Evolutionary conservation across 2,329 filamentous ascomycete genomes (phyloP).

Genomic region (Dothideomycetes sp.): DNA sequence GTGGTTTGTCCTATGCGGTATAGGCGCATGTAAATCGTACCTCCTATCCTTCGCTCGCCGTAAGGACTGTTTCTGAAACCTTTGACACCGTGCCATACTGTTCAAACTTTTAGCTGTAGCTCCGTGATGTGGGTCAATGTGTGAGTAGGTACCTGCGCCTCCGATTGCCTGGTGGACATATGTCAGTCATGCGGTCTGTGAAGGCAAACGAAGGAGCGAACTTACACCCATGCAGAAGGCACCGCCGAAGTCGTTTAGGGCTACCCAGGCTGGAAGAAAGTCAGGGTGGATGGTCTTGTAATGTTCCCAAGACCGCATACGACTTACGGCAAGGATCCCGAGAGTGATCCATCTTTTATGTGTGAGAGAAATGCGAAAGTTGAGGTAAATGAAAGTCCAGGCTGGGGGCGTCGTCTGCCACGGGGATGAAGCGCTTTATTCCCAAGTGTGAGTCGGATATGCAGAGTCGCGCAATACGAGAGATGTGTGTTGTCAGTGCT

Average conservation of each 20-base stretch:
- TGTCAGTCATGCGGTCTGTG: neutral
- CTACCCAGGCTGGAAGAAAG: slow-evolving; percentile 40
- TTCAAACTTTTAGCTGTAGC: slow-evolving; percentile 57
- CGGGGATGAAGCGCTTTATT: too few species aligned
- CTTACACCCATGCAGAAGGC: slow-evolving; percentile 93
- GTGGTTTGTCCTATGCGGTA: neutral
- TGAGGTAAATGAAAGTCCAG: neutral
- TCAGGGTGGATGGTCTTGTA: neutral
- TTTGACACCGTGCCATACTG: slow-evolving; percentile 95
- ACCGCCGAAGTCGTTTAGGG: slow-evolving; percentile 93
- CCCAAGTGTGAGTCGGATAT: too few species aligned
- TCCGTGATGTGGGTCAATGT: neutral
- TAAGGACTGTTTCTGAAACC: slow-evolving; percentile 47
- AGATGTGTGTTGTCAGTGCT: too few species aligned
- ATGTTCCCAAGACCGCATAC: neutral
- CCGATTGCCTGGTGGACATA: slow-evolving; percentile 24
- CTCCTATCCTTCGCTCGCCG: slow-evolving; percentile 89
- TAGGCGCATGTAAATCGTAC: slow-evolving; percentile 16
- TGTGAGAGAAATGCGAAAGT: neutral
- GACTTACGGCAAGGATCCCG: slow-evolving; percentile 88
- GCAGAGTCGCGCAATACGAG: too few species aligned
- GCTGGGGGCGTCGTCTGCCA: neutral
- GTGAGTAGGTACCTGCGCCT: slow-evolving; percentile 20
- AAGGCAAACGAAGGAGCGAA: too few species aligned
- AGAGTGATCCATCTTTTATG: slow-evolving; percentile 65